phyloP scores from a whole-genome alignment of 139 green algal genomes.

The Mychonastes homosphaera region DNA sequence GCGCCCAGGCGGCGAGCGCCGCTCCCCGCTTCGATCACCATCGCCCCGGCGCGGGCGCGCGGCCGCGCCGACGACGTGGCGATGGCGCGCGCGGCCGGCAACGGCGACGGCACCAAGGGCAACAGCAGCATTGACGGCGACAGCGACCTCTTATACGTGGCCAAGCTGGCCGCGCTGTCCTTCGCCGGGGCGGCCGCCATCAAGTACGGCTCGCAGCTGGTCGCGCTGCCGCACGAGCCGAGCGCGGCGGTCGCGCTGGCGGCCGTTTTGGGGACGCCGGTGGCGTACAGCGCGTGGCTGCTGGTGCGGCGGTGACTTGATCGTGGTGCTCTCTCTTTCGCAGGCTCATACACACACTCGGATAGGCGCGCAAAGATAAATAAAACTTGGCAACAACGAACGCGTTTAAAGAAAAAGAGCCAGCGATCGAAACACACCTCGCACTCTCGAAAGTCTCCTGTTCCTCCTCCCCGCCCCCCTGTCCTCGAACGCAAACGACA shows the following conservation, averaged over 20 bases:
- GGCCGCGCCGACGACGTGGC: too few species aligned
- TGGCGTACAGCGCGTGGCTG: slow-evolving; percentile 19
- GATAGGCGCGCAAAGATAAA: not conserved
- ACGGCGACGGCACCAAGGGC: too few species aligned
- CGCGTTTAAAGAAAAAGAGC: not conserved
- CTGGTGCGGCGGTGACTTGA: slow-evolving; percentile 1
- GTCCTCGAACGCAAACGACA: not conserved
- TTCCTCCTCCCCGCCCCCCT: not conserved
- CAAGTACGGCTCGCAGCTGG: slow-evolving; percentile 54
- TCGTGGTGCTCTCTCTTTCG: not conserved
- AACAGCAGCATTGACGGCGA: not conserved
- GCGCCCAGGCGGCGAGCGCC: too few species aligned
- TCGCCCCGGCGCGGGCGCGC: too few species aligned
- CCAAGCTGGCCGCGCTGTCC: slow-evolving; percentile 23
- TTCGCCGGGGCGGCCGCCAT: slow-evolving; percentile 31
- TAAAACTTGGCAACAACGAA: not conserved
- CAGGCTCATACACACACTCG: not conserved
- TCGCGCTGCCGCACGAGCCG: slow-evolving; percentile 37
- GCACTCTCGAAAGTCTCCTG: not conserved
- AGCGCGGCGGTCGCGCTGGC: slow-evolving; percentile 22
- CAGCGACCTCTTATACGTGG: slow-evolving; percentile 26
- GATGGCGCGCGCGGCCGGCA: not conserved
- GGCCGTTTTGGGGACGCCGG: slow-evolving; percentile 31
- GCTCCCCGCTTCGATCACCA: too few species aligned
- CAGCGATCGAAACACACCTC: not conserved